Percentiles rank a stretch among this genome's conserved stretches.
Evolutionary conservation across 2,329 filamentous ascomycete genomes (phyloP).

Genomic region (Calonectria naviculata): DNA sequence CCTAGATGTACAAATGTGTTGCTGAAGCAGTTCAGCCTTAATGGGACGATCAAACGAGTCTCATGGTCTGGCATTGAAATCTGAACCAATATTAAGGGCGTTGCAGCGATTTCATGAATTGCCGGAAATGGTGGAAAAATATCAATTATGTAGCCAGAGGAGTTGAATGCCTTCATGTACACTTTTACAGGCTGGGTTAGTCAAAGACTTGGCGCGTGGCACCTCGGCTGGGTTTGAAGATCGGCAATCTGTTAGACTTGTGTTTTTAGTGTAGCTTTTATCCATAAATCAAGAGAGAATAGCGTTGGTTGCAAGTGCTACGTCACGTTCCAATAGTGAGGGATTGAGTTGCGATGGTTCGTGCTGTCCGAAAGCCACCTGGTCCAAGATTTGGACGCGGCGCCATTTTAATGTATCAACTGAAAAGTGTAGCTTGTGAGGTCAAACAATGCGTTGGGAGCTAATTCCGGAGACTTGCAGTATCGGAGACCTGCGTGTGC

Average conservation of each 20-base stretch:
- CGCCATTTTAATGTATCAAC: neutral
- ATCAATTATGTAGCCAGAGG: neutral
- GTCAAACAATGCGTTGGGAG: neutral
- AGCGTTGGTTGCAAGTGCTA: neutral
- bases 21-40: neutral
- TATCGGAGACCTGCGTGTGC: neutral
- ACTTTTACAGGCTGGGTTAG: neutral
- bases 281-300: neutral
- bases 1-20: neutral
- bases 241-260: slow-evolving; percentile 12
- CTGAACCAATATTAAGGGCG: neutral
- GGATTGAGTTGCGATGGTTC: neutral
- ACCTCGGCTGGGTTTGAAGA: neutral
- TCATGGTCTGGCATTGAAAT: neutral
- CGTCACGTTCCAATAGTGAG: neutral
- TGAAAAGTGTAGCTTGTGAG: neutral
- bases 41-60: neutral
- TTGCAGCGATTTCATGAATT: neutral
- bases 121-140: neutral
- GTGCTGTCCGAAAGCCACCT: neutral
- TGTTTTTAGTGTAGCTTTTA: slow-evolving; percentile 18
- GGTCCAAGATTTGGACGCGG: neutral
- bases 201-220: neutral
- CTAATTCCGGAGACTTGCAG: neutral
- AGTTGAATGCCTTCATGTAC: neutral